phyloP scores from a whole-genome alignment of 2,329 filamentous ascomycete genomes.

The Fusarium clavum region DNA sequence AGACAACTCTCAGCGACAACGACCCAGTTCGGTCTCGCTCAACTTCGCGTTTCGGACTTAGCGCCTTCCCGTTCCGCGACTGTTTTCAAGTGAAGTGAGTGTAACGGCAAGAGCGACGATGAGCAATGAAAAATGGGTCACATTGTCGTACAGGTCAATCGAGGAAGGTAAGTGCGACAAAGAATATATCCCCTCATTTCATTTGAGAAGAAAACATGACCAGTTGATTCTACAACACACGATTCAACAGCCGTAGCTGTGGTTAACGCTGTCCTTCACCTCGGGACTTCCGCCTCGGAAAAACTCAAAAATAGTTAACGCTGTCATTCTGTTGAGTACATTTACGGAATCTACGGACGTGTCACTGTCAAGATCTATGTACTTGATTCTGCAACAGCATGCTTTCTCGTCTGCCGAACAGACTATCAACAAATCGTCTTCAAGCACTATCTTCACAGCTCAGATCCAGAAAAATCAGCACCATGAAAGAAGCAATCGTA shows the following conservation, averaged over 20 bases:
- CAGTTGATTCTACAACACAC: too few species aligned
- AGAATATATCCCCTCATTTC: not conserved
- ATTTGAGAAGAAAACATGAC: not conserved
- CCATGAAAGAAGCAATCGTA: conserved; percentile 32
- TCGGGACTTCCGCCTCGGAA: too few species aligned
- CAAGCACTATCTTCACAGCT: conserved; percentile 8
- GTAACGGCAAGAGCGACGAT: not conserved
- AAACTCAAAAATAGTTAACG: too few species aligned
- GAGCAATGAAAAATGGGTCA: not conserved
- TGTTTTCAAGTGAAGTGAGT: not conserved
- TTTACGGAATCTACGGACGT: too few species aligned
- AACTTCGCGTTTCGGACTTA: conserved; percentile 30
- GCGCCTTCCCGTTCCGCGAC: not conserved
- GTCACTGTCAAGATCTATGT: not conserved
- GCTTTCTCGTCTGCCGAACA: conserved; percentile 1
- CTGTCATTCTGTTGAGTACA: too few species aligned
- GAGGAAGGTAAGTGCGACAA: not conserved
- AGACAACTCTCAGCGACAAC: not conserved
- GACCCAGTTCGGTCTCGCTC: too few species aligned
- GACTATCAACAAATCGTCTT: not conserved
- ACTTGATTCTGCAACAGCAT: not conserved
- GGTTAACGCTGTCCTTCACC: too few species aligned
- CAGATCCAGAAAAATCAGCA: conserved; percentile 4
- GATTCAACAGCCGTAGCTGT: too few species aligned
- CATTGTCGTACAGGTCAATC: not conserved